Evolutionary conservation across 768 basidiomycete genomes (phyloP), one percentile per base, ranked within the genome.

Genomic region (Leucocoprinus leucothites): DNA sequence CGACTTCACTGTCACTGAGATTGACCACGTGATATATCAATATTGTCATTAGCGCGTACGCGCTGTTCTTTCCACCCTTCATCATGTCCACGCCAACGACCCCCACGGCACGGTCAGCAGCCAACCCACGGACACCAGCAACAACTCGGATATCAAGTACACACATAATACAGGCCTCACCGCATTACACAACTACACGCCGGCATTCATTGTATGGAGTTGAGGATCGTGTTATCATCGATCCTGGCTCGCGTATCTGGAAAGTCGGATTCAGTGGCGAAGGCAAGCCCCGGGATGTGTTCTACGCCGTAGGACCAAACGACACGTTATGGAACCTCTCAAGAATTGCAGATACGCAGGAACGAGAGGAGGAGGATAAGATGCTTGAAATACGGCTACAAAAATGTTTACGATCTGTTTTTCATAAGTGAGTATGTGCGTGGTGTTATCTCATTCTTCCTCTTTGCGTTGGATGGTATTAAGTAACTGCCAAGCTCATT

Each of bases 191-290:
- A 9, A 92, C 91, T 9, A 90, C 89, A 1, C 78, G 93, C 44
- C 78, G 94, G 52, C 96, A 98, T 67, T 96, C 94, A 1, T 74
- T 98, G 7, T 99, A 99, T 71, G 97, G 97, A 24, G 93, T 91
- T 6, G 97, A 99, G 66, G 97, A 98, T 71, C 81, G 96, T 44
- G 83, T 98, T 40, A 83, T 99, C 54, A 89, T 99, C 60, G 97
- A 99, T 69, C 88, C 94, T 21, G 97, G 97, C 18, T 94, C 91
- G 44, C 79, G 87, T 51, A 81, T 94, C 57, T 98, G 96, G 95
- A 97, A 95, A 73, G 91, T 95, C 9, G 97, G 97, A 1, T 98
- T 98, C 74, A 95, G 94, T 64, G 96, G 96, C 13, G 97, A 99
- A 74, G 86, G 94, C 3, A 80, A 85, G 57, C 94, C 97, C 8